A percentile compares a stretch with the other conserved stretches of the same genome.
phyloP scores from a whole-genome alignment of 2,329 filamentous ascomycete genomes.

The Diplodia intermedia region DNA sequence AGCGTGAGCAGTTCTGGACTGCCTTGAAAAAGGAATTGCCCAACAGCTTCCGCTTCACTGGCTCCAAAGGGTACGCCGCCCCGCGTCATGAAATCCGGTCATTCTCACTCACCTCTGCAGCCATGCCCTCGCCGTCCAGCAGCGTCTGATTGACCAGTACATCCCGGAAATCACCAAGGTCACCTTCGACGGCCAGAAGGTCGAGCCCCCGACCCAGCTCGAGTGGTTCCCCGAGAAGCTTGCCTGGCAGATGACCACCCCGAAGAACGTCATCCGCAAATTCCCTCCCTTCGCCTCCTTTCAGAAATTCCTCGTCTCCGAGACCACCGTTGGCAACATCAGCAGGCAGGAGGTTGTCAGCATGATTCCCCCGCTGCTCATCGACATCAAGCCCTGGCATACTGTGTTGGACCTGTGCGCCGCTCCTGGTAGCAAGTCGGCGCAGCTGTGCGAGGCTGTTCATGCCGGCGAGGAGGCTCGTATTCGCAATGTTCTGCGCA shows the following conservation, averaged over 20 bases:
- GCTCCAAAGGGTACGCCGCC: conserved; percentile 77
- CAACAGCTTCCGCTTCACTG: conserved; percentile 97
- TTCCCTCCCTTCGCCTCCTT: conserved; percentile 94
- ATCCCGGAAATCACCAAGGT: conserved; percentile 89
- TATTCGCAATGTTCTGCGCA: conserved; percentile 73
- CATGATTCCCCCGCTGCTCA: conserved; percentile 95
- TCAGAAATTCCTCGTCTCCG: conserved; percentile 96
- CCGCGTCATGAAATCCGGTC: not conserved
- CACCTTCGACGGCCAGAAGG: conserved; percentile 78
- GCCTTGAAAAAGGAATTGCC: conserved; percentile 84
- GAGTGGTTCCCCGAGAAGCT: conserved; percentile 94
- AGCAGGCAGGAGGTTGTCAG: conserved; percentile 96
- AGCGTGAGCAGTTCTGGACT: conserved; percentile 83
- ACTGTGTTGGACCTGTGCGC: conserved; percentile 95
- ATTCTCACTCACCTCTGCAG: conserved; percentile 51
- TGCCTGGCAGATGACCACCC: conserved; percentile 97
- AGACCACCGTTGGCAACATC: conserved; percentile 97
- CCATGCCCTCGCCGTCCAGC: conserved; percentile 90
- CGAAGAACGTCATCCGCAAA: conserved; percentile 92
- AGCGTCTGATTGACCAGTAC: conserved; percentile 85
- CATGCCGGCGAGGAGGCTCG: conserved; percentile 90
- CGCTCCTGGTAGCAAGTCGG: conserved; percentile 95
- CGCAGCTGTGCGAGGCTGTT: conserved; percentile 92
- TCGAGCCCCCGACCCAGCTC: conserved; percentile 82
- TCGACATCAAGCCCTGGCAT: conserved; percentile 91